Conservation (phyloP, 176 grass and related monocot genomes). For the Phoenix roebelenii region DNA sequence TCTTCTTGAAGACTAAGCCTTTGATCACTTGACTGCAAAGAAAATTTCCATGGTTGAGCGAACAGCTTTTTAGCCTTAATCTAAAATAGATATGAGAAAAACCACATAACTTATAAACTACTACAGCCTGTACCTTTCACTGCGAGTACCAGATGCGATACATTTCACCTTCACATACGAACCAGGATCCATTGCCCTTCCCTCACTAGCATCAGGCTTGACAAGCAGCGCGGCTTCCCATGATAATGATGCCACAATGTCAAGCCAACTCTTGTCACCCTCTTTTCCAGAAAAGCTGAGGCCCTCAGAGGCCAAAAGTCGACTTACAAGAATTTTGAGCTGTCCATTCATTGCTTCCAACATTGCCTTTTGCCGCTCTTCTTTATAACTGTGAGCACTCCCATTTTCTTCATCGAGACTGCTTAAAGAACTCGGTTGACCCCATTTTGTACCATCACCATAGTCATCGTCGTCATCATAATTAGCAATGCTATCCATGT, state of each 20-base stretch:
- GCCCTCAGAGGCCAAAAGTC: conserved; percentile 70
- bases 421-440: conserved; percentile 46
- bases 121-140: conserved; percentile 47
- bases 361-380: conserved; percentile 73
- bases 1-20: conserved; percentile 92
- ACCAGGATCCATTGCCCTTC: conserved; percentile 94
- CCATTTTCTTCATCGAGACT: conserved; percentile 30
- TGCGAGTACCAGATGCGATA: conserved; percentile 55
- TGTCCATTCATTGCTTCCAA: conserved; percentile 93
- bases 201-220: conserved; percentile 72
- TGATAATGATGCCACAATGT: conserved; percentile 65
- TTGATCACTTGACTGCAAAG: conserved; percentile 84
- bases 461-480: conserved; percentile 44
- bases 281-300: conserved; percentile 36
- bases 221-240: conserved; percentile 88
- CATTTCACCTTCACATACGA: conserved; percentile 98
- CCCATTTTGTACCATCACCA: conserved; percentile 54
- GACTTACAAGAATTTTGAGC: conserved; percentile 78
- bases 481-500: conserved; percentile 26
- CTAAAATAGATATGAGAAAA: not conserved
- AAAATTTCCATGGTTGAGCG: conserved; percentile 12
- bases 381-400: conserved; percentile 14
- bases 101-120: not conserved
- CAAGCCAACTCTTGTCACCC: conserved; percentile 55
- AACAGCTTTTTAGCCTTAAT: not conserved